A percentile compares a stretch with the other conserved stretches of the same genome.
phyloP scores from a whole-genome alignment of 148 eudicot genomes.

The Mesembryanthemum crystallinum region DNA sequence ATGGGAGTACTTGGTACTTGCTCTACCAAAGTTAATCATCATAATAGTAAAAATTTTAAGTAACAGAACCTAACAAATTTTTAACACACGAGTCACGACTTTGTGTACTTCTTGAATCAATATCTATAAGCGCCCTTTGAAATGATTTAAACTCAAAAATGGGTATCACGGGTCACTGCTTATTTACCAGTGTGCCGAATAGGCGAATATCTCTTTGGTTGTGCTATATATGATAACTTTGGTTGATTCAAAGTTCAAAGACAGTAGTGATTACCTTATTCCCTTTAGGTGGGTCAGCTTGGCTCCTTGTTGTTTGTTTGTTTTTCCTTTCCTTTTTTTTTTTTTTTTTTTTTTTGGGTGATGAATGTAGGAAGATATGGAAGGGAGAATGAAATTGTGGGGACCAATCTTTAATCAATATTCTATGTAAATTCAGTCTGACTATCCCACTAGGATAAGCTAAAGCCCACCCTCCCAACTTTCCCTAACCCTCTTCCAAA shows the following conservation, averaged over 20 bases:
- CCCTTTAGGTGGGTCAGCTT: slow-evolving; percentile 31
- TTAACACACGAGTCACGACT: too few relatives aligned
- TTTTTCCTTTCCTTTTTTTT: neutral
- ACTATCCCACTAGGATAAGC: slow-evolving; percentile 24
- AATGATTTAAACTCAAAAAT: too few relatives aligned
- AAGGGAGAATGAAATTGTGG: slow-evolving; percentile 12
- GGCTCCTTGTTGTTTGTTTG: slow-evolving; percentile 7
- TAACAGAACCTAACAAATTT: too few relatives aligned
- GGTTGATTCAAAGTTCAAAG: slow-evolving; percentile 36
- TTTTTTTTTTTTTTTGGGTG: neutral
- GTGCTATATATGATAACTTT: neutral
- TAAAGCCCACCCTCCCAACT: neutral
- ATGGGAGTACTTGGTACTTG: neutral
- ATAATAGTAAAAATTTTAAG: too few relatives aligned
- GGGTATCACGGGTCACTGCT: too few relatives aligned
- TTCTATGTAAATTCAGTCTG: slow-evolving; percentile 24
- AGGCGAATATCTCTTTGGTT: neutral
- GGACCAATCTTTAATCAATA: slow-evolving; percentile 38
- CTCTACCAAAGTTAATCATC: too few relatives aligned
- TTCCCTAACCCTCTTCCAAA: neutral
- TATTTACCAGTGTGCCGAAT: too few relatives aligned
- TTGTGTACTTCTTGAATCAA: too few relatives aligned
- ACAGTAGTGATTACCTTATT: slow-evolving; percentile 23
- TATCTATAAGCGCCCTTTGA: too few relatives aligned
- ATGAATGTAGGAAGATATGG: slow-evolving; percentile 18